Evolutionary conservation across 148 eudicot species (phyloP).

Genomic region (Vaccinium myrtillus): DNA sequence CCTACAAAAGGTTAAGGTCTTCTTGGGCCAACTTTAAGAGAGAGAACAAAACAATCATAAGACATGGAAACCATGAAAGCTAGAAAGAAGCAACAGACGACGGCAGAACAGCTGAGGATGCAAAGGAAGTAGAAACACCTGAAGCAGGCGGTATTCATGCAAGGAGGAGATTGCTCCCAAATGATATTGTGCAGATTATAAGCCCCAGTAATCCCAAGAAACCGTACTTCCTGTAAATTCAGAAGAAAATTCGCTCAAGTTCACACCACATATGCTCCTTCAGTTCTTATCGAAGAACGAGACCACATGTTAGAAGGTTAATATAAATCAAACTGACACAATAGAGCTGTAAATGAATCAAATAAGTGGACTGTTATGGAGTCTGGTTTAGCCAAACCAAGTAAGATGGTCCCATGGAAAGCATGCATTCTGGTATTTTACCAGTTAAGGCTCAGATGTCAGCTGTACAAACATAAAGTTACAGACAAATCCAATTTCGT

Average conservation of each 20-base stretch:
- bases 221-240: constrained; percentile 60
- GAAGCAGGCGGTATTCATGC: constrained; percentile 18
- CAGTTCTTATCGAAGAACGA: neutral
- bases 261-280: neutral
- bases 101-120: neutral
- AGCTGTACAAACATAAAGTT: no score
- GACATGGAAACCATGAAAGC: neutral
- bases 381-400: no score
- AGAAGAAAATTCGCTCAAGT: neutral
- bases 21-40: neutral
- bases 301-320: neutral
- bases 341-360: neutral
- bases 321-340: neutral
- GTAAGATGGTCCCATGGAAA: no score
- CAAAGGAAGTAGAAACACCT: neutral
- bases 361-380: neutral
- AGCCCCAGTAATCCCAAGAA: constrained; percentile 56
- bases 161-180: constrained; percentile 50
- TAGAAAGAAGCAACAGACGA: neutral
- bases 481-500: no score
- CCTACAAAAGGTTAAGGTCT: neutral
- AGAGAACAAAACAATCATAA: neutral
- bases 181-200: constrained; percentile 48
- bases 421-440: no score
- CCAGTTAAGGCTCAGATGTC: no score